Percentiles rank a stretch among this genome's conserved stretches.
These are phyloP conservation scores for Nidula microcarpa DNA, from an alignment of 768 basidiomycete species.

Conservation along the genomic window DNA sequence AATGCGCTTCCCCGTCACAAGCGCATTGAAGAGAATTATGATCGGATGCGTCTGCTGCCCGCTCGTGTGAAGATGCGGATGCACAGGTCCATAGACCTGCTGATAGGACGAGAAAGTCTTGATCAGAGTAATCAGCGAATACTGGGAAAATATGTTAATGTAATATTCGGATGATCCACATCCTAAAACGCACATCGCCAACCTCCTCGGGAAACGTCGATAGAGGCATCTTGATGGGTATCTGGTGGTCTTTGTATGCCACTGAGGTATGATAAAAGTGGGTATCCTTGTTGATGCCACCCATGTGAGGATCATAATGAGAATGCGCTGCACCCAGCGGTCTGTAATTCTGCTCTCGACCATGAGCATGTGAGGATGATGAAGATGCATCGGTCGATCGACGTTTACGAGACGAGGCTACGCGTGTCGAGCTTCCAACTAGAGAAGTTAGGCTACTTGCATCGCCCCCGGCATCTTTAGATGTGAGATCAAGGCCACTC, in stretches of 20 bases:
- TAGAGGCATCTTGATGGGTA: slow-evolving; percentile 91
- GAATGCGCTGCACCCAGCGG: slow-evolving; percentile 34
- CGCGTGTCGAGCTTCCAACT: slow-evolving; percentile 34
- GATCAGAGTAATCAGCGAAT: slow-evolving; percentile 87
- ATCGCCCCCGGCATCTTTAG: slow-evolving; percentile 40
- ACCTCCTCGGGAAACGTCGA: slow-evolving; percentile 92
- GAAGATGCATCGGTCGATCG: slow-evolving; percentile 75
- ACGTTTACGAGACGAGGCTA: slow-evolving; percentile 43
- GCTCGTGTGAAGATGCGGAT: slow-evolving; percentile 92
- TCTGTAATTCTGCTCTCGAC: slow-evolving; percentile 36
- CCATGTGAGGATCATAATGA: slow-evolving; percentile 41
- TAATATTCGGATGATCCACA: neutral
- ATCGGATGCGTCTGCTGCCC: slow-evolving; percentile 90
- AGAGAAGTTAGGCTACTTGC: slow-evolving; percentile 37
- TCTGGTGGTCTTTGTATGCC: slow-evolving; percentile 73
- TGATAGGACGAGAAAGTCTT: slow-evolving; percentile 70
- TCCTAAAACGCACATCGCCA: slow-evolving; percentile 69
- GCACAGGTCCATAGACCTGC: slow-evolving; percentile 66
- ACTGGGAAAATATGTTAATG: slow-evolving; percentile 42
- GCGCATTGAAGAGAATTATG: slow-evolving; percentile 93
- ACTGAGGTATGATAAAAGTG: slow-evolving; percentile 91
- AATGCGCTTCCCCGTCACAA: slow-evolving; percentile 93
- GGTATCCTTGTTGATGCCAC: slow-evolving; percentile 75
- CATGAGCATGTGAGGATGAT: slow-evolving; percentile 53
- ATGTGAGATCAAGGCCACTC: slow-evolving; percentile 46